These are phyloP conservation scores for Candida alai DNA, from an alignment of 805 yeast genomes.

Conservation along the genomic window DNA sequence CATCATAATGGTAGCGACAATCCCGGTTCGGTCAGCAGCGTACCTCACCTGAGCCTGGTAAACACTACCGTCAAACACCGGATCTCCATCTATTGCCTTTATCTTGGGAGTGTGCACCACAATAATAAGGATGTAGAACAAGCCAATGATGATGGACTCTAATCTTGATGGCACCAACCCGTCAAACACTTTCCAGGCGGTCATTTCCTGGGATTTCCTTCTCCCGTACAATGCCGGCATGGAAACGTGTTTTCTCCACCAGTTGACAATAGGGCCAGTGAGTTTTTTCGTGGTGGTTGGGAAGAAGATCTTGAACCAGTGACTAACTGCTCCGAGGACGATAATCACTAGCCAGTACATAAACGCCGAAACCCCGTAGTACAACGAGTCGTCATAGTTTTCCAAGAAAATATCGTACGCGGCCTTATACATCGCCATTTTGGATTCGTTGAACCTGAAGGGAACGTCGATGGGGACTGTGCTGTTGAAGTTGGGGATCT, in stretches of 20 bases:
- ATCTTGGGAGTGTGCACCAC: slow-evolving; percentile 11
- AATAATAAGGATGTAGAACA: slow-evolving; percentile 18
- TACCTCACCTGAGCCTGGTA: slow-evolving; percentile 25
- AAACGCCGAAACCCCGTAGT: slow-evolving; percentile 37
- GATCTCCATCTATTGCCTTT: slow-evolving; percentile 16
- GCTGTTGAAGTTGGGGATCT: slow-evolving; percentile 21
- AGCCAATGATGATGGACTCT: slow-evolving; percentile 27
- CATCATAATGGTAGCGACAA: slow-evolving; percentile 39
- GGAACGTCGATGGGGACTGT: slow-evolving; percentile 22
- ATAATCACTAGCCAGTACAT: slow-evolving; percentile 48
- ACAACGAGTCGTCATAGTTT: slow-evolving; percentile 19
- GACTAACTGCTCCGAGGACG: slow-evolving; percentile 35
- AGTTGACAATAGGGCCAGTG: slow-evolving; percentile 24
- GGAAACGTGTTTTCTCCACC: slow-evolving; percentile 22
- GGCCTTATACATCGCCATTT: slow-evolving; percentile 9
- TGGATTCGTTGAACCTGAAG: slow-evolving; percentile 16
- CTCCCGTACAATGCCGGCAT: slow-evolving; percentile 35
- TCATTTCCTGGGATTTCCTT: slow-evolving; percentile 21
- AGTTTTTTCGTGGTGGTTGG: slow-evolving; percentile 31
- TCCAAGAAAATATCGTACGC: slow-evolving; percentile 18
- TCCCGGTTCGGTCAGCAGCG: slow-evolving; percentile 51
- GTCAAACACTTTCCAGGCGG: slow-evolving; percentile 6
- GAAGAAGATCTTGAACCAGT: slow-evolving; percentile 39
- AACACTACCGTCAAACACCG: slow-evolving; percentile 18
- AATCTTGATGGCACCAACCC: slow-evolving; percentile 33